phyloP scores from a whole-genome alignment of 116 monocot species.

The Iris pallida region DNA sequence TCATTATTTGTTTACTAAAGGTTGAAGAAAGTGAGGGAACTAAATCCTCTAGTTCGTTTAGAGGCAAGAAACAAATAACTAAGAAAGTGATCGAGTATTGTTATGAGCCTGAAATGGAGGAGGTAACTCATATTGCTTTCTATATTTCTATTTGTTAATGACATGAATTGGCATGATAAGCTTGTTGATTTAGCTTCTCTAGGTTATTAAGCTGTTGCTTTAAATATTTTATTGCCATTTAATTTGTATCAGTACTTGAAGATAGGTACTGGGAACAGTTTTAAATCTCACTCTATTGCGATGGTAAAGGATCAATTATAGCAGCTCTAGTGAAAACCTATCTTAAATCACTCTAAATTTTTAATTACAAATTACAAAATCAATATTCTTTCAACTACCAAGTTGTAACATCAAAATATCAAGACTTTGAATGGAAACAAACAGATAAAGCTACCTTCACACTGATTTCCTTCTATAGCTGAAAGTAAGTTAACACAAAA shows the following conservation, averaged over 20 bases:
- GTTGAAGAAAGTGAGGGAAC: conserved; percentile 70
- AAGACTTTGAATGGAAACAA: no score
- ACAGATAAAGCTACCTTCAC: no score
- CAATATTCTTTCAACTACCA: no score
- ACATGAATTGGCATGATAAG: not conserved
- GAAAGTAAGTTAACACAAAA: no score
- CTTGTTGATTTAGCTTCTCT: not conserved
- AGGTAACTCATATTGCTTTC: conserved; percentile 41
- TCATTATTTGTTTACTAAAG: conserved; percentile 17
- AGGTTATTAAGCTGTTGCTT: not conserved
- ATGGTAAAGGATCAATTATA: no score
- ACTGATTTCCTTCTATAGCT: no score
- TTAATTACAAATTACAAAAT: no score
- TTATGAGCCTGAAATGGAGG: conserved; percentile 99
- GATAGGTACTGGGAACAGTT: not conserved
- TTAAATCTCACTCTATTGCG: no score
- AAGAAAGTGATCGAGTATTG: conserved; percentile 92
- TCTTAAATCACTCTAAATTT: no score
- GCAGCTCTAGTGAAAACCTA: no score
- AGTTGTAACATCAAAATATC: no score
- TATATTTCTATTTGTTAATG: not conserved
- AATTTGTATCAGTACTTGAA: not conserved
- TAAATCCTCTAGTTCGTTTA: conserved; percentile 50
- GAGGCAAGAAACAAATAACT: conserved; percentile 56
- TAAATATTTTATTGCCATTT: not conserved